Base-by-base conservation (phyloP, 2,329 filamentous ascomycete genomes). In the Aspergillus novofumigatus region DNA sequence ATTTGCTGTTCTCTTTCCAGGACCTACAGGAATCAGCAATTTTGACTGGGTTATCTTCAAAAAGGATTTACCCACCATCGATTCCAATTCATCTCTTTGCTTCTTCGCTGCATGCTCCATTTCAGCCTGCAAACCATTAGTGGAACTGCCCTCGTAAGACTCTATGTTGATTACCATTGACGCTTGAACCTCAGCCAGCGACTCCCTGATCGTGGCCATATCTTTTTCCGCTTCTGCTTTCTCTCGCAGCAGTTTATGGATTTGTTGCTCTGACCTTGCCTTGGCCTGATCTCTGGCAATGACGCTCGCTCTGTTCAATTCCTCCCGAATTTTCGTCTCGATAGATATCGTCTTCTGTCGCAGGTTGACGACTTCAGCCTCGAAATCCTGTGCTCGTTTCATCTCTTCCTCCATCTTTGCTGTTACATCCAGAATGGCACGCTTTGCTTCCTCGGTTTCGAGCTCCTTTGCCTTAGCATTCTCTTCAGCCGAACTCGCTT, bases 261-360 rank as follows among this genome's bases (percentile, higher is more conserved):
- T 42, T 44, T 68, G 62, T 54, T 68, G 67, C 38, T 74, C 69
- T n/a, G 68, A 71, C 32, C 54, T 64, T 11, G 63, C 66, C 49
- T 57, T 67, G 47, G 62, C 63, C 47, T 70, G 62, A 17, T 71
- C 67, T 45, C 65, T 67, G 6, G 64, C 57, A n/a, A 62, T 53
- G 17, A 64, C 51, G 52, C 67, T 67, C 45, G 72, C 73, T 61
- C 70, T 64, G 21, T 62, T 65, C 55, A 72, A 29, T 57, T 74
- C 69, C 38, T 71, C 65, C 21, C 67, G 65, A 11, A 72, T 54
- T n/a, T 56, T 67, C 17, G 56, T 55, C 48, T 73, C 70, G 8
- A 61, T 60, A 0, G 56, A 41, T 14, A 58, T 52, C 2, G 64
- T 47, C 23, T 68, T 62, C n/a, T 66, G 59, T 32, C 60, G 56